Evolutionary conservation across 257 asterid genomes (phyloP).

Genomic region (Lavandula angustifolia): DNA sequence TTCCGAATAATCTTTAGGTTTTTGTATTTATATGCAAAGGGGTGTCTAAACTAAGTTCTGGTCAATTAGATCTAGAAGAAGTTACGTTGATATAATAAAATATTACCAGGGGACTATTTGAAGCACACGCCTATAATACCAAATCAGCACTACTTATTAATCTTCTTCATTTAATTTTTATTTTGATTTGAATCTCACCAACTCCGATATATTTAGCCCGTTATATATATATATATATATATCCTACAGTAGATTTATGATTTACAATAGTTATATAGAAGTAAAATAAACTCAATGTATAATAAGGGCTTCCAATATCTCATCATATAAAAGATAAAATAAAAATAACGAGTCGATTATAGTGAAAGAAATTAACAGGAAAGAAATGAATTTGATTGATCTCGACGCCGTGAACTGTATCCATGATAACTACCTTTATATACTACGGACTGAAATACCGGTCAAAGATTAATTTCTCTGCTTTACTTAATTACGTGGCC

Average conservation of each 20-base stretch:
- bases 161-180: neutral
- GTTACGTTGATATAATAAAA: neutral
- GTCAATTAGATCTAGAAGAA: neutral
- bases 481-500: slow-evolving; percentile 22
- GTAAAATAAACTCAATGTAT: no score
- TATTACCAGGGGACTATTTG: neutral
- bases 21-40: neutral
- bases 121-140: neutral
- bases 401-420: slow-evolving; percentile 35
- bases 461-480: slow-evolving; percentile 34
- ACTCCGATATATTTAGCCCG: no score
- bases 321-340: neutral
- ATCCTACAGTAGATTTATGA: no score
- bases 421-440: slow-evolving; percentile 24
- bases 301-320: no score
- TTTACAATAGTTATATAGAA: no score
- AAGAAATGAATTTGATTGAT: slow-evolving; percentile 24
- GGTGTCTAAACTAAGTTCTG: no score
- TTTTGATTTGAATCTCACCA: no score
- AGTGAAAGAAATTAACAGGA: neutral
- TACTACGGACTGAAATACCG: slow-evolving; percentile 35
- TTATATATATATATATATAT: no score
- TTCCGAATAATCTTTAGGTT: neutral
- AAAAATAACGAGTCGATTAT: neutral
- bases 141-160: neutral